These are phyloP conservation scores for Euphorbia tirucalli DNA, from an alignment of 345 rosid species.

Conservation along the genomic window DNA sequence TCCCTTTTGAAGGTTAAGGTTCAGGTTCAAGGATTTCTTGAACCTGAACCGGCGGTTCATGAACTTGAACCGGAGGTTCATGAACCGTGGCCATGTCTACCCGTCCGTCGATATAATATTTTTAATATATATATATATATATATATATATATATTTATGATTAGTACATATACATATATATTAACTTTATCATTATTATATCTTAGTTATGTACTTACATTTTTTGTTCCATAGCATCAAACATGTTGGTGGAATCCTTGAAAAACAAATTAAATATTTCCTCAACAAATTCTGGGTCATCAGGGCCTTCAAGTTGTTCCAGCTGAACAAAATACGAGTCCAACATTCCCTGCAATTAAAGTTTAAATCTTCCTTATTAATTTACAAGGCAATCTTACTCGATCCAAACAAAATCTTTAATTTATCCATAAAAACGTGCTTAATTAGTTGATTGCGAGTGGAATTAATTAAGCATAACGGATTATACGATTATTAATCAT, in stretches of 20 bases:
- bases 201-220: conserved; percentile 26
- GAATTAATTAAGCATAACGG: no score
- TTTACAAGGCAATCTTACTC: background rate
- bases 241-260: conserved; percentile 16
- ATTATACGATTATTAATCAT: background rate
- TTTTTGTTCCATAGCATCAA: conserved; percentile 15
- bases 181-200: no score
- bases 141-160: no score
- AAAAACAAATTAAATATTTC: conserved; percentile 27
- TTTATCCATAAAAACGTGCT: background rate
- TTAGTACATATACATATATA: no score
- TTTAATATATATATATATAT: no score
- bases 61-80: no score
- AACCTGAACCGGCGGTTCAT: no score
- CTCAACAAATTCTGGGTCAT: conserved; percentile 29
- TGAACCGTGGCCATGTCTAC: no score
- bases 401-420: background rate
- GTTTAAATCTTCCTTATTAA: background rate
- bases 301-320: conserved; percentile 25
- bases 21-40: no score
- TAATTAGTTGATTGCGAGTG: background rate
- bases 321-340: conserved; percentile 27
- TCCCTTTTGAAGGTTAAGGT: no score
- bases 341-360: conserved; percentile 27
- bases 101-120: no score